Base-by-base conservation (phyloP, 768 basidiomycete genomes). In the Nidularia pulvinata region DNA sequence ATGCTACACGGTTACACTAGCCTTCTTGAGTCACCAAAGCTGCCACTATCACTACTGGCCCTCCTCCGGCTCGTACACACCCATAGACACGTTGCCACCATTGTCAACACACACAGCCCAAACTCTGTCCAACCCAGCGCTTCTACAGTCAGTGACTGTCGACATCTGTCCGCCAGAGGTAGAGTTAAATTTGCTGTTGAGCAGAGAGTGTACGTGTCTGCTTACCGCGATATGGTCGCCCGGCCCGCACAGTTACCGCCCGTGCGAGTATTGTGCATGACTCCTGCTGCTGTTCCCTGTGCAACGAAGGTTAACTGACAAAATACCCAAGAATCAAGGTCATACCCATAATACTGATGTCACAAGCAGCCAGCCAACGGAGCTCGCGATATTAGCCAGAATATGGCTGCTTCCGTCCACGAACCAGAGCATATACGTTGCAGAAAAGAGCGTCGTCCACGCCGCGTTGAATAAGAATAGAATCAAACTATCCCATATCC, bases 101-200 rank as follows among this genome's bases (percentile, higher is more conserved):
- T 65, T 6, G 86, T 82, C 55, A 85, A 51, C 9, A 76, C 51
- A 60, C 85, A 86, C 16, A 92, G 65, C 6, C 76, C 79, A 56
- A 90, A 85, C 58, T 89, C 88, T 48, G 85, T 81, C 89, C 90
- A 91, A 4, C 87, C 88, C 13, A 91, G 64, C 1, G 85, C 85
- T 66, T 88, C 86, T 6, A 90, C 84, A 4, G 89, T 88, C 56
- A 91, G 70, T 2, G 82, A 81, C 65, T 90, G 84, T 58, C 86
- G 77, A 69, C 91, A 92, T 58, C 83, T 88, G 56, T 57, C 46
- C 34, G n/a, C n/a, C n/a, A n/a, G n/a, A n/a, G n/a, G n/a, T n/a
- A 47, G 34, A 32, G 36, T 22, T n/a, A 51, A 36, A 53, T 30
- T 32, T 46, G 45, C 37, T 45, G 35, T 39, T 47, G 50, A 55